Conservation (phyloP, 441 rosid species). For the Brassica hybrid region DNA sequence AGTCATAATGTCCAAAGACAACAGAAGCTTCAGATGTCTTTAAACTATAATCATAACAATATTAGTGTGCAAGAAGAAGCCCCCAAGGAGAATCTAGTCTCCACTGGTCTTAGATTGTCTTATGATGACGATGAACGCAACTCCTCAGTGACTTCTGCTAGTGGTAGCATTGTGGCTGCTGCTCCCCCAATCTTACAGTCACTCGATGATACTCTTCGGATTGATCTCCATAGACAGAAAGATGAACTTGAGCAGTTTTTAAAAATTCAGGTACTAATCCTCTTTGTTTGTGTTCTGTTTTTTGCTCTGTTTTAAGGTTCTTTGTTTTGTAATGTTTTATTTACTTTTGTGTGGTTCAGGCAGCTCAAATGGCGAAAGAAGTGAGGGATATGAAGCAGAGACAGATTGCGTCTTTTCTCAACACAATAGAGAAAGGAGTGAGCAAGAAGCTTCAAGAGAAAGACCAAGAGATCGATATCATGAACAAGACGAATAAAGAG, state of each 20-base stretch:
- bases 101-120: conserved; percentile 67
- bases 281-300: neutral
- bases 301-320: conserved; percentile 15
- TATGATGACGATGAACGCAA: conserved; percentile 72
- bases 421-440: conserved; percentile 58
- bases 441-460: conserved; percentile 61
- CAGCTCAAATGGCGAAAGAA: conserved; percentile 50
- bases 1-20: conserved; percentile 30
- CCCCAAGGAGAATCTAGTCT: conserved; percentile 60
- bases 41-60: conserved; percentile 49
- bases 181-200: conserved; percentile 51
- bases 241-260: conserved; percentile 60
- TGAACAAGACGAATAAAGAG: conserved; percentile 64
- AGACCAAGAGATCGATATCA: conserved; percentile 56
- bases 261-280: conserved; percentile 56
- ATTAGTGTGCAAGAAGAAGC: conserved; percentile 51
- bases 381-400: conserved; percentile 57
- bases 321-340: neutral
- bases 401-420: conserved; percentile 54
- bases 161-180: conserved; percentile 48
- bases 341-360: conserved; percentile 41
- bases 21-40: conserved; percentile 50
- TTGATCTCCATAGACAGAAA: conserved; percentile 59
- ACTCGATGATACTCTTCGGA: conserved; percentile 51
- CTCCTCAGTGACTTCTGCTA: conserved; percentile 61